Evolutionary conservation across 75 land plant species (phyloP).

Genomic region (Pinus tabuliformis): DNA sequence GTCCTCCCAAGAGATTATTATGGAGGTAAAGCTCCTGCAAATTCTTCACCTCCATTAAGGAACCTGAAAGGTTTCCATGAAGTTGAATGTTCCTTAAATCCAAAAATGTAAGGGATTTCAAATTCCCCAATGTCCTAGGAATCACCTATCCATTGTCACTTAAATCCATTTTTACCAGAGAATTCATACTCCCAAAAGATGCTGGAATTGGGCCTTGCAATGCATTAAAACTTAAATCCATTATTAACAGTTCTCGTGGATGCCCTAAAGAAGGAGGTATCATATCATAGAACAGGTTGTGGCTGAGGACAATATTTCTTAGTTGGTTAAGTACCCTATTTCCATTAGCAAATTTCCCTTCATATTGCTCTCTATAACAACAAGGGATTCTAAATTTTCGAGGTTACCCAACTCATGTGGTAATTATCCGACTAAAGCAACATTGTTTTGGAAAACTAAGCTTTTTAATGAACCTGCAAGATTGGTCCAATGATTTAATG

Average conservation of each 20-base stretch:
- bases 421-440: neutral
- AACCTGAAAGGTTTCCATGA: neutral
- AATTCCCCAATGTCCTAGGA: slow-evolving; percentile 4
- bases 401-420: slow-evolving; percentile 14
- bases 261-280: slow-evolving; percentile 24
- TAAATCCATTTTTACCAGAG: slow-evolving; percentile 9
- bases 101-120: slow-evolving; percentile 7
- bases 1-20: slow-evolving; percentile 15
- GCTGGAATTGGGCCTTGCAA: slow-evolving; percentile 26
- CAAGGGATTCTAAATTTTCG: slow-evolving; percentile 17
- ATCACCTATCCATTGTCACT: slow-evolving; percentile 1
- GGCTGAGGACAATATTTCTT: slow-evolving; percentile 9
- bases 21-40: slow-evolving; percentile 17
- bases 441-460: slow-evolving; percentile 46
- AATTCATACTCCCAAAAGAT: slow-evolving; percentile 6
- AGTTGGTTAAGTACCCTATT: slow-evolving; percentile 13
- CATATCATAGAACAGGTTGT: slow-evolving; percentile 13
- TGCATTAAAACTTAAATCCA: slow-evolving; percentile 23
- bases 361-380: slow-evolving; percentile 20
- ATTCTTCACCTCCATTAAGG: neutral
- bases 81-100: slow-evolving; percentile 10
- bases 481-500: slow-evolving; percentile 23
- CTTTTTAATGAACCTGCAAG: slow-evolving; percentile 30
- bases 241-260: slow-evolving; percentile 15
- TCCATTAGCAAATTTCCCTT: slow-evolving; percentile 20